These are phyloP conservation scores for Aquanectria penicillioides DNA, from an alignment of 2,329 filamentous ascomycete genomes.

Conservation along the genomic window DNA sequence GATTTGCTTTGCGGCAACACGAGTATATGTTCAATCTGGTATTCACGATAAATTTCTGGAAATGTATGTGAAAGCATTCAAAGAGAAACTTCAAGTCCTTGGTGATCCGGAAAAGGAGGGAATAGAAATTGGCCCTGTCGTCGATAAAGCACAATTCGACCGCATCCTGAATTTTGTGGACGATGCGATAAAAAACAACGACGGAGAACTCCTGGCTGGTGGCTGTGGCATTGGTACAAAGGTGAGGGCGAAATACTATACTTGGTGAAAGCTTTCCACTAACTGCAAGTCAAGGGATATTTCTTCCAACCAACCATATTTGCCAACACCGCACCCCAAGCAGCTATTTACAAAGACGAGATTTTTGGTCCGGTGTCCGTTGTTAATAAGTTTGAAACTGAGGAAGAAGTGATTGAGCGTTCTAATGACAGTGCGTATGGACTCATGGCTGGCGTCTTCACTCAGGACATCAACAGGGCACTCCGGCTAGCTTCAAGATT, in stretches of 20 bases:
- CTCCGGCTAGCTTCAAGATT: slow-evolving; percentile 63
- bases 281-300: slow-evolving; percentile 22
- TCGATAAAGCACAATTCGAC: slow-evolving; percentile 60
- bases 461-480: slow-evolving; percentile 70
- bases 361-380: slow-evolving; percentile 66
- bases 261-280: not conserved
- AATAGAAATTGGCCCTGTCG: slow-evolving; percentile 56
- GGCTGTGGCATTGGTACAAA: slow-evolving; percentile 37
- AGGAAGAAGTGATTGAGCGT: slow-evolving; percentile 1
- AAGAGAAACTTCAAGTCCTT: slow-evolving; percentile 46
- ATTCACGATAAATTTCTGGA: slow-evolving; percentile 66
- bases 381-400: slow-evolving; percentile 53
- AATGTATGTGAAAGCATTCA: slow-evolving; percentile 61
- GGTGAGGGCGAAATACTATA: not conserved
- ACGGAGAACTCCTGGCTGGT: slow-evolving; percentile 5
- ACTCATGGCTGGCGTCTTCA: slow-evolving; percentile 63
- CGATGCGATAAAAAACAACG: slow-evolving; percentile 46
- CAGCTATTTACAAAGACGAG: slow-evolving; percentile 2
- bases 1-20: slow-evolving; percentile 65
- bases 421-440: slow-evolving; percentile 29
- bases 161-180: slow-evolving; percentile 57
- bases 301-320: slow-evolving; percentile 43
- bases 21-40: slow-evolving; percentile 64
- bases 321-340: slow-evolving; percentile 24
- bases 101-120: slow-evolving; percentile 46